phyloP scores from a whole-genome alignment of 371 early-diverging fungal species.

The Blastocladiella emersonii region DNA sequence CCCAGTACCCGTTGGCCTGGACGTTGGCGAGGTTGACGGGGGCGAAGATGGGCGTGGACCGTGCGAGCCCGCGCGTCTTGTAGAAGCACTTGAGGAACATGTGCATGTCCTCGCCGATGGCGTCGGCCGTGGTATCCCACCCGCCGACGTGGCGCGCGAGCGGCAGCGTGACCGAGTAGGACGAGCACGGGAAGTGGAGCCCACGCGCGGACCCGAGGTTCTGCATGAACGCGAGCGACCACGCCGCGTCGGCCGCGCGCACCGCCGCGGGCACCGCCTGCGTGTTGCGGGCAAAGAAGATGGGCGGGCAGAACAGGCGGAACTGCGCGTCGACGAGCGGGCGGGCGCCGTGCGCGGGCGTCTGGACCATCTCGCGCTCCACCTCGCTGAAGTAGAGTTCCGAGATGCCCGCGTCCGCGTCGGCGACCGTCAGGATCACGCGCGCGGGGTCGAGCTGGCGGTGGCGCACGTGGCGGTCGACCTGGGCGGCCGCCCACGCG shows the following conservation, averaged over 20 bases:
- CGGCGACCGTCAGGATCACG: slow-evolving; percentile 52
- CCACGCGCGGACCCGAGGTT: slow-evolving; percentile 53
- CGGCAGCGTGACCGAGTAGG: slow-evolving; percentile 53
- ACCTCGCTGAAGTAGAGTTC: slow-evolving; percentile 32
- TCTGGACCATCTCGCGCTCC: slow-evolving; percentile 7
- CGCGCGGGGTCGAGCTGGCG: slow-evolving; percentile 24
- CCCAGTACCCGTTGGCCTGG: slow-evolving; percentile 37
- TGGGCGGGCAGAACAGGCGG: slow-evolving; percentile 49
- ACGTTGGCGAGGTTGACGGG: slow-evolving; percentile 63
- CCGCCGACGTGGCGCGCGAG: slow-evolving; percentile 52
- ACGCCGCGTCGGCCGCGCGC: slow-evolving; percentile 58
- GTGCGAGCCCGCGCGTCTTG: slow-evolving; percentile 45
- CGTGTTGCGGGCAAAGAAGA: slow-evolving; percentile 63
- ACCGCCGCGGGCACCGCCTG: slow-evolving; percentile 56
- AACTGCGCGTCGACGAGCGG: slow-evolving; percentile 18
- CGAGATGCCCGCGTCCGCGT: slow-evolving; percentile 51
- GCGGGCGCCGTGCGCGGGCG: slow-evolving; percentile 21
- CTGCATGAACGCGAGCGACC: slow-evolving; percentile 63
- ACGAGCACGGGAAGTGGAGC: slow-evolving; percentile 56
- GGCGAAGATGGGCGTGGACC: slow-evolving; percentile 49
- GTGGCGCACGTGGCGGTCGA: slow-evolving; percentile 10
- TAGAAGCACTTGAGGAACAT: slow-evolving; percentile 72
- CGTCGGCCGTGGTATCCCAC: slow-evolving; percentile 66
- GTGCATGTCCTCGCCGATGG: slow-evolving; percentile 73
- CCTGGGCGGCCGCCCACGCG: slow-evolving; percentile 43